Base-by-base conservation (phyloP, 306 rosid genomes). In the Pyrus betulifolia region DNA sequence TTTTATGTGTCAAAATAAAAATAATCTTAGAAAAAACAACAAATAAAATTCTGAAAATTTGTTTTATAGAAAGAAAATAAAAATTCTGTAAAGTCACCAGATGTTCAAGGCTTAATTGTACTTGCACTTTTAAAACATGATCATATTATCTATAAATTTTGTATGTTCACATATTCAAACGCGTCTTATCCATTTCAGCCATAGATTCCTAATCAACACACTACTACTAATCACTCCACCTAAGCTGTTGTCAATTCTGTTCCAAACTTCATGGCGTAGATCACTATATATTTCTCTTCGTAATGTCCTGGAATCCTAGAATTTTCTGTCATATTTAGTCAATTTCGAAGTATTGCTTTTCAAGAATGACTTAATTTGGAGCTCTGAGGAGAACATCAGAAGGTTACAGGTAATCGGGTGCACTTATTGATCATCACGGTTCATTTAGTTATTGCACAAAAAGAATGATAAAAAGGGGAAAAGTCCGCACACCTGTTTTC, bases 161-260 rank as follows among this genome's bases (percentile, higher is more conserved):
- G 21, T 84, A 84, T 76, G 88, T 75, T 81, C 63, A 52, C 46
- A 27, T 57, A 31, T 75, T 70, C 67, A 60, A 82, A 83, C 85
- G 87, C 92, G 89, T 88, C 88, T 81, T 82, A 85, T 79, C 35
- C 71, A 52, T 77, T 79, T 25, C 72, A 87, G 78, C 95, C 92
- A 84, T 84, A 81, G 73, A 86, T 44, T 84, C 52, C 59, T 72
- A 30, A 84, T 71, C 79, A 42, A 54, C 11, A 30, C 6, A 46
- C 38, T 58, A 58, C 63, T 58, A 25, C 54, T 17, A 2, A 49
- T 49, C 54, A 49, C 19, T 49, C 54, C 54, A 15, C 54, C 54
- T 6, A 4, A 46, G 54, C 54, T 49, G 54, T 49, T 49, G 17
- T 49, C 17, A 15, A 15, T 49, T n/a, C 23, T 6, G 10, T 57